Evolutionary conservation across 1,284 basidiomycete species (phyloP).

Genomic region (Ustilago bromivora): DNA sequence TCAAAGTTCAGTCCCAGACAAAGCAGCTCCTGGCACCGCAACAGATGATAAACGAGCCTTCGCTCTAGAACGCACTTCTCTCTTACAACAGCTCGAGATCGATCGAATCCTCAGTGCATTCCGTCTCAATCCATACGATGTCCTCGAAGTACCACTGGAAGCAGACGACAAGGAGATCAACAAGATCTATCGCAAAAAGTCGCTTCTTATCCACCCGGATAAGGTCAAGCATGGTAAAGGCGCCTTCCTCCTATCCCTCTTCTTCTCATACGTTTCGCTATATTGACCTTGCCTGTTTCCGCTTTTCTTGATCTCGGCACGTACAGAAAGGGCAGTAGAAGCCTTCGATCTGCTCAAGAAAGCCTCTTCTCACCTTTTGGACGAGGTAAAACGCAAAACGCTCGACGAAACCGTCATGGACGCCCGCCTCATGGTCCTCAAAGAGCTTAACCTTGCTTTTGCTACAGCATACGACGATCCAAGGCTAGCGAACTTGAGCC

Average conservation of each 20-base stretch:
- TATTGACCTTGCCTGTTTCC: neutral
- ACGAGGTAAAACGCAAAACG: constrained; percentile 65
- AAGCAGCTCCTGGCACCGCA: constrained; percentile 2
- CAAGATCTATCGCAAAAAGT: constrained; percentile 74
- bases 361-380: constrained; percentile 70
- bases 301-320: neutral
- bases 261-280: neutral
- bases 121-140: constrained; percentile 75
- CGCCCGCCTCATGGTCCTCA: constrained; percentile 70
- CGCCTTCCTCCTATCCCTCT: neutral
- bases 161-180: constrained; percentile 73
- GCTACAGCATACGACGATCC: constrained; percentile 69
- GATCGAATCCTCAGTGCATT: constrained; percentile 73
- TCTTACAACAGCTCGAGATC: constrained; percentile 71
- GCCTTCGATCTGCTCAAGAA: constrained; percentile 75
- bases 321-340: constrained; percentile 71
- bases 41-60: constrained; percentile 28
- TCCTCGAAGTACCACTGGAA: constrained; percentile 72
- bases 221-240: constrained; percentile 72
- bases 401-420: constrained; percentile 70
- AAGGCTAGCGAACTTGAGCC: constrained; percentile 70
- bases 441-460: constrained; percentile 65
- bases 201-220: constrained; percentile 75
- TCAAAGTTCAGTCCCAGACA: neutral
- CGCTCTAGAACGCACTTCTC: constrained; percentile 53